Percentiles rank a stretch among this genome's conserved stretches.
phyloP scores from a whole-genome alignment of 768 basidiomycete genomes.

The Rubroboletus pulcherrimus region DNA sequence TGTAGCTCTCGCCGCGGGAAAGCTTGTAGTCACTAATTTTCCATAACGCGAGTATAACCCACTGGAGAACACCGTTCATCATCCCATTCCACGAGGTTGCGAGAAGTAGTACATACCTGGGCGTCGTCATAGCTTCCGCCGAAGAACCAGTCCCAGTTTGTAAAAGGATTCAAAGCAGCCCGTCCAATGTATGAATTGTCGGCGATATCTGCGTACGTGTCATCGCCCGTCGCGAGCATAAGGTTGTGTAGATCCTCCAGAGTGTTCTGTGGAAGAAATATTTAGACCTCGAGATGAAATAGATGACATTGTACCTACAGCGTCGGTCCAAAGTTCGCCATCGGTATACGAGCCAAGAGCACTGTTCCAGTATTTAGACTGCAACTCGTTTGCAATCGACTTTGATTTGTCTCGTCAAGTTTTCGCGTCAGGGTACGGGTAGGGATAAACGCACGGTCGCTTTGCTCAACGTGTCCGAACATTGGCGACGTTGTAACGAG shows the following conservation, averaged over 20 bases:
- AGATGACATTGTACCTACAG: constrained; percentile 32
- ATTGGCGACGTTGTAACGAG: constrained; percentile 1
- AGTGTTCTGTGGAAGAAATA: constrained; percentile 40
- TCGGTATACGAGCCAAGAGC: constrained; percentile 42
- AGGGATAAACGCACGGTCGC: constrained; percentile 11
- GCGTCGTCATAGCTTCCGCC: constrained; percentile 53
- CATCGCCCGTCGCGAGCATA: constrained; percentile 47
- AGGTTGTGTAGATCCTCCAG: constrained; percentile 56
- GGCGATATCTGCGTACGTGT: constrained; percentile 38
- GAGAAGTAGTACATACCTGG: constrained; percentile 31
- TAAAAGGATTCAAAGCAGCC: constrained; percentile 36
- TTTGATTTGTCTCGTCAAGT: constrained; percentile 4
- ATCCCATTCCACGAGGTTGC: too few relatives aligned
- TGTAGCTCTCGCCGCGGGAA: constrained; percentile 31
- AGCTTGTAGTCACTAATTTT: constrained; percentile 54
- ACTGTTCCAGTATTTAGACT: constrained; percentile 39
- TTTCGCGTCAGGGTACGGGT: background rate
- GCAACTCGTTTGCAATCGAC: constrained; percentile 26
- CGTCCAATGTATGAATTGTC: constrained; percentile 45
- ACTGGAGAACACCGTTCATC: constrained; percentile 31
- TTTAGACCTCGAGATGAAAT: background rate
- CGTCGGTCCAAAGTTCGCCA: constrained; percentile 55
- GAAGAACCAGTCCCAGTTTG: constrained; percentile 43
- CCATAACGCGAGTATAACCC: constrained; percentile 56
- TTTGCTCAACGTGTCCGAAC: constrained; percentile 1